A percentile compares a stretch with the other conserved stretches of the same genome.
Conservation (phyloP, 805 yeast species). For the Brettanomyces bruxellensis region DNA sequence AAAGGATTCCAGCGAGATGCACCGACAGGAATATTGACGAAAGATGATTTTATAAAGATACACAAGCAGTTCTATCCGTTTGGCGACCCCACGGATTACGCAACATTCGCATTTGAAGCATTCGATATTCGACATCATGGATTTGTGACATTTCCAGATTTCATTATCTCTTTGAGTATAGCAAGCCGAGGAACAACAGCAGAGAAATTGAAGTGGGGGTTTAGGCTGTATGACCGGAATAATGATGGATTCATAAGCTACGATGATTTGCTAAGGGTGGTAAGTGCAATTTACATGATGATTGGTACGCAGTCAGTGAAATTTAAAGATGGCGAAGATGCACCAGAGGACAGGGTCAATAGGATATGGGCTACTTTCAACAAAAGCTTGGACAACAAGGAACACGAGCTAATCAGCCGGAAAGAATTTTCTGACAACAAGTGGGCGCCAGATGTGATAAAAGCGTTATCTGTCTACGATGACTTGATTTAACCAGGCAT, state of each 20-base stretch:
- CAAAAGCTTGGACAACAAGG: slow-evolving; percentile 57
- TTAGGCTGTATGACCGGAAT: slow-evolving; percentile 77
- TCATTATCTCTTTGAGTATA: slow-evolving; percentile 77
- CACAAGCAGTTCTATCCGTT: slow-evolving; percentile 97
- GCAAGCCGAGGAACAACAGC: slow-evolving; percentile 80
- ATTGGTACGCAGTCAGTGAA: slow-evolving; percentile 83
- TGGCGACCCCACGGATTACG: slow-evolving; percentile 92
- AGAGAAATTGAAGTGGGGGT: slow-evolving; percentile 86
- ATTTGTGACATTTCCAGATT: slow-evolving; percentile 83
- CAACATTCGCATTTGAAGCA: slow-evolving; percentile 78
- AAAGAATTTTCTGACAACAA: slow-evolving; percentile 81
- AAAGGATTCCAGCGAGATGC: slow-evolving; percentile 93
- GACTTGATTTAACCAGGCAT: slow-evolving; percentile 12
- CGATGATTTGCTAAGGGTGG: slow-evolving; percentile 72
- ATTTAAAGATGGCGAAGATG: slow-evolving; percentile 78
- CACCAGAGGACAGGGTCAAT: slow-evolving; percentile 81
- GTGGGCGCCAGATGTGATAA: slow-evolving; percentile 64
- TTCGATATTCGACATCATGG: slow-evolving; percentile 80
- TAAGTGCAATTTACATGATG: slow-evolving; percentile 85
- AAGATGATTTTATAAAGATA: slow-evolving; percentile 82
- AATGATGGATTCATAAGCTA: slow-evolving; percentile 68
- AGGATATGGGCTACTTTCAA: slow-evolving; percentile 52
- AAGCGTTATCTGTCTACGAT: slow-evolving; percentile 55
- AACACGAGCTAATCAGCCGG: slow-evolving; percentile 59
- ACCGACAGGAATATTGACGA: slow-evolving; percentile 80